phyloP scores from a whole-genome alignment of 352 stramenopile species.

The Pythium rishiriense region DNA sequence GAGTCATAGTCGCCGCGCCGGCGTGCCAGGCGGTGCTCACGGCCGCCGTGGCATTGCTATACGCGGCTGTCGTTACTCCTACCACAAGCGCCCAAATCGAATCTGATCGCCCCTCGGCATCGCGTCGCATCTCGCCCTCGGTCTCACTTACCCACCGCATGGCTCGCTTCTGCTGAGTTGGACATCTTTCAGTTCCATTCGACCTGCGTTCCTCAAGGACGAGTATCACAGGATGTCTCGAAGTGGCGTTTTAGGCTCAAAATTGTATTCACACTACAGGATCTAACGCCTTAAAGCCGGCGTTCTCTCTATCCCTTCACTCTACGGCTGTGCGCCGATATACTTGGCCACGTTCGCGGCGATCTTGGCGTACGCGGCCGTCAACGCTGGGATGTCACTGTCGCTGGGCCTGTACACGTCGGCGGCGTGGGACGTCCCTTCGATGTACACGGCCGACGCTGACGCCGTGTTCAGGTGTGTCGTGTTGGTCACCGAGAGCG shows the following conservation, averaged over 20 bases:
- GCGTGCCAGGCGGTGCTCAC: slow-evolving; percentile 20
- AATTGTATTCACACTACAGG: too few relatives aligned
- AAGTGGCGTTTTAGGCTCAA: too few relatives aligned
- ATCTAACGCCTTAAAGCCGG: too few relatives aligned
- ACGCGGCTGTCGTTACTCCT: slow-evolving; percentile 7
- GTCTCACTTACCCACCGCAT: neutral
- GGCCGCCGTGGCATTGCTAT: slow-evolving; percentile 17
- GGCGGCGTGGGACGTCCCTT: slow-evolving; percentile 75
- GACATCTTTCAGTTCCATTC: too few relatives aligned
- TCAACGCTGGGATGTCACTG: slow-evolving; percentile 44
- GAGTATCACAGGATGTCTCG: too few relatives aligned
- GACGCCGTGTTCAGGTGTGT: slow-evolving; percentile 58
- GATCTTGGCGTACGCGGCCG: slow-evolving; percentile 70
- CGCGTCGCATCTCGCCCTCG: neutral
- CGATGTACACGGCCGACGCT: slow-evolving; percentile 64
- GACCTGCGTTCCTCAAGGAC: too few relatives aligned
- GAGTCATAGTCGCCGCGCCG: slow-evolving; percentile 15
- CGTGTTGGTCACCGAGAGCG: slow-evolving; percentile 70
- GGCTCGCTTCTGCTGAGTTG: neutral
- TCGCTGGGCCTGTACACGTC: slow-evolving; percentile 80
- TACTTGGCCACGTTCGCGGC: slow-evolving; percentile 43
- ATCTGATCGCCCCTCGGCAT: neutral
- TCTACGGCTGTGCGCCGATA: slow-evolving; percentile 15
- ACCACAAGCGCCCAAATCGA: neutral
- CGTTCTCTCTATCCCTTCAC: too few relatives aligned